Evolutionary conservation across 768 basidiomycete genomes (phyloP), one percentile per base, ranked within the genome.

Genomic region (Boletus rex-veris): DNA sequence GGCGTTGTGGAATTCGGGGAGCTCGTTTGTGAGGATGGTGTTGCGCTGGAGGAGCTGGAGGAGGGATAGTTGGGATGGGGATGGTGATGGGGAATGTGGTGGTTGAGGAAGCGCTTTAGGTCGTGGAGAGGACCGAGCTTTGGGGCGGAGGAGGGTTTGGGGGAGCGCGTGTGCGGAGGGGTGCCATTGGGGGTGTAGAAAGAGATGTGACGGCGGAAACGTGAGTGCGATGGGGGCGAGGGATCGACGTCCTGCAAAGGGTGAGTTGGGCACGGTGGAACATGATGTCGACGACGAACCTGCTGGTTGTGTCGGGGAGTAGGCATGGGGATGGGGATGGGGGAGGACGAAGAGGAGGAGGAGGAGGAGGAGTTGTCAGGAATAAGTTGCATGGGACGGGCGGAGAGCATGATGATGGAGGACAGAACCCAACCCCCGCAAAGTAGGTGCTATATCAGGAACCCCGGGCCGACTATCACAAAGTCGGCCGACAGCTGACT

Each of bases 41-140:
- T 33, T 52, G 67, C 40, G 62, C 63, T 42, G 60, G 60, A 36
- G 2, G 57, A 60, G 28, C 37, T 26, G 38, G 59, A 58, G 42
- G 57, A 43, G 54, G 63, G 59, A 62, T 45, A 73, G 57, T 70
- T 70, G 45, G 26, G 7, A 7, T 67, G 57, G 53, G 71, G 65
- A 43, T 88, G 57, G 53, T 71, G 65, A 43, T 88, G 84, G 54
- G 84, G 84, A 45, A 96, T 85, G 73, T 96, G 92, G 73, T 90
- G 83, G 74, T 96, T 91, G 58, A 99, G 81, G 76, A 98, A 97
- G 28, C 94, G 89, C 68, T 92, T 92, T 64, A 98, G 84, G 71
- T 98, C 95, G 73, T 90, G 85, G 47, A 98, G 80, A 3, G 92
- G 88, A 0, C 92, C 88, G 56, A 79, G 79, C 53, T 78, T 76